Percentiles rank a stretch among this genome's conserved stretches.
Conservation (phyloP, 805 yeast species). For the Kluyveromyces nonfermentans region DNA sequence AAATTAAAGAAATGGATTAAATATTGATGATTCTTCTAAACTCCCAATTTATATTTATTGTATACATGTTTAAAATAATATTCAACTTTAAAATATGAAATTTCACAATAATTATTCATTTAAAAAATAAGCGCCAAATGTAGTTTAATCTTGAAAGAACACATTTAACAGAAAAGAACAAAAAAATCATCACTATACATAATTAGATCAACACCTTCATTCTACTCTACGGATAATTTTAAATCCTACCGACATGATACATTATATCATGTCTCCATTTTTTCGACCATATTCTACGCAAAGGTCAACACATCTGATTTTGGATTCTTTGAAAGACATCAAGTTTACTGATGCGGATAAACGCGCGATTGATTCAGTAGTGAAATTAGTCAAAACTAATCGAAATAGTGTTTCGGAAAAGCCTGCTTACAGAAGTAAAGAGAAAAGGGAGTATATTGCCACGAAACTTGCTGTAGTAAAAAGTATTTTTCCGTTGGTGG, state of each 20-base stretch:
- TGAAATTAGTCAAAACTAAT: neutral
- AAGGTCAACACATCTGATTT: neutral
- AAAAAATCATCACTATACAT: too few relatives aligned
- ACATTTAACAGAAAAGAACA: too few relatives aligned
- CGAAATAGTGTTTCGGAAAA: neutral
- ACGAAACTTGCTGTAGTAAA: conserved; percentile 13
- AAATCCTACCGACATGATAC: too few relatives aligned
- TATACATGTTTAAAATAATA: too few relatives aligned
- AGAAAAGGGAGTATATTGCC: conserved; percentile 11
- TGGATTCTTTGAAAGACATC: neutral
- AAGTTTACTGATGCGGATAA: neutral
- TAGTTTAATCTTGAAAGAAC: too few relatives aligned
- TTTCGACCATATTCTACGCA: neutral
- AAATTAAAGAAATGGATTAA: neutral
- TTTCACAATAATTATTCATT: too few relatives aligned
- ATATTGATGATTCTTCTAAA: too few relatives aligned
- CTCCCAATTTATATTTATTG: too few relatives aligned
- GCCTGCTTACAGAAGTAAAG: conserved; percentile 1
- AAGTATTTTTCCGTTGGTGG: conserved; percentile 11
- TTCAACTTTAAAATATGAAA: too few relatives aligned
- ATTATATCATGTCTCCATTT: neutral
- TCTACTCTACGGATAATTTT: too few relatives aligned
- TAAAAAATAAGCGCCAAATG: too few relatives aligned
- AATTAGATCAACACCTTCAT: too few relatives aligned
- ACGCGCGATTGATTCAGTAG: neutral